Percentiles rank a stretch among this genome's conserved stretches.
phyloP scores from a whole-genome alignment of 768 basidiomycete genomes.

The Lactarius indigo region DNA sequence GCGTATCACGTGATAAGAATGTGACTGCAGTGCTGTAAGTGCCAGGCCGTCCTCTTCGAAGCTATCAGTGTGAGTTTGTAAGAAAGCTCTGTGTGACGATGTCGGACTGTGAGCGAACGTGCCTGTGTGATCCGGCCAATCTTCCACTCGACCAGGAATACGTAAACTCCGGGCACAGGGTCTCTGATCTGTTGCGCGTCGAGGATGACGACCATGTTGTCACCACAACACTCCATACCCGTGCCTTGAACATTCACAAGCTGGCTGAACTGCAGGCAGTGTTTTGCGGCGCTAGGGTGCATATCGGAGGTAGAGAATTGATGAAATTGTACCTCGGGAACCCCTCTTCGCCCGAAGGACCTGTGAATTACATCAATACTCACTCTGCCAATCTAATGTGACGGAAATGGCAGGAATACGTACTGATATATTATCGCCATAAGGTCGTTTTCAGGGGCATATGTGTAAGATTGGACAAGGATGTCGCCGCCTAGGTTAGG shows the following conservation, averaged over 20 bases:
- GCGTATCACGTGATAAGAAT: constrained; percentile 10
- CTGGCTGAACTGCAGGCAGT: constrained; percentile 2
- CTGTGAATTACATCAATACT: not conserved
- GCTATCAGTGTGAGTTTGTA: not conserved
- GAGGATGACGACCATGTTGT: constrained; percentile 13
- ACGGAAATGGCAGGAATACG: not conserved
- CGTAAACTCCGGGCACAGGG: not conserved
- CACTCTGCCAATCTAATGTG: not conserved
- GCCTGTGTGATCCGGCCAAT: constrained; percentile 11
- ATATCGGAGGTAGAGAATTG: constrained; percentile 15
- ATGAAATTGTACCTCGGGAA: not conserved
- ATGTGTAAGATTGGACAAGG: constrained; percentile 9
- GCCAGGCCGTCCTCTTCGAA: not conserved
- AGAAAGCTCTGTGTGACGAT: not conserved
- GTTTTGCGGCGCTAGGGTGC: constrained; percentile 7
- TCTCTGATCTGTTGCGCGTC: not conserved
- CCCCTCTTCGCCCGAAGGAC: not conserved
- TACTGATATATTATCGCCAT: constrained; percentile 11
- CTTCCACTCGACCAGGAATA: constrained; percentile 16
- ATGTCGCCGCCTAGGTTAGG: constrained; percentile 6
- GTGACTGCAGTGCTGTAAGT: constrained; percentile 8
- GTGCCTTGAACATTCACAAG: not conserved
- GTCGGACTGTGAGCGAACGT: not conserved
- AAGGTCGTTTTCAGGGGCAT: constrained; percentile 15
- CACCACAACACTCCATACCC: constrained; percentile 15